Evolutionary conservation across 2,329 filamentous ascomycete genomes (phyloP).

Genomic region (Penicillium sp.): DNA sequence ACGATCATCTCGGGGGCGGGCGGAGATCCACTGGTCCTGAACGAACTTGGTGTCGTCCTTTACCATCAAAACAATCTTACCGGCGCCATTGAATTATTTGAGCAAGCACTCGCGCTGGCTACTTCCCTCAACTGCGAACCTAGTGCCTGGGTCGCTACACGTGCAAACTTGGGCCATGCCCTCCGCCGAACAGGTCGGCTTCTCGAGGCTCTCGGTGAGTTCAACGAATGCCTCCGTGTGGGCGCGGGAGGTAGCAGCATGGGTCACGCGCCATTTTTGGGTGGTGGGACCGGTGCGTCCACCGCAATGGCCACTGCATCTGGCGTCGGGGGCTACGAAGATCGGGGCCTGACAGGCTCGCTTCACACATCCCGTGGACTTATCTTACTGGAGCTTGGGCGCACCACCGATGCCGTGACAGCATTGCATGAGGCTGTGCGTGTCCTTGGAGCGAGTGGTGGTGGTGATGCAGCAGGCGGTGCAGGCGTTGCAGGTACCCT

Average conservation of each 20-base stretch:
- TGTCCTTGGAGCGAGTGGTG: constrained; percentile 44
- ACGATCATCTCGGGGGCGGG: constrained; percentile 26
- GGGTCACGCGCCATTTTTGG: constrained; percentile 66
- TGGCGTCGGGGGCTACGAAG: constrained; percentile 47
- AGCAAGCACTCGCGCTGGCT: constrained; percentile 70
- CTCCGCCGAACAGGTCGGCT: constrained; percentile 68
- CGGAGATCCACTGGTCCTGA: constrained; percentile 79
- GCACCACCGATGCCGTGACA: constrained; percentile 71
- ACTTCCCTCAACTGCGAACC: constrained; percentile 78
- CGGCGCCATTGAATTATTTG: constrained; percentile 73
- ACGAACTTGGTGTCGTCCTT: constrained; percentile 93
- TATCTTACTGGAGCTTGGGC: constrained; percentile 72
- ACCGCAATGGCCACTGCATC: constrained; percentile 36
- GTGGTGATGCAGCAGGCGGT: constrained; percentile 46
- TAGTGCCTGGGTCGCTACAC: constrained; percentile 74
- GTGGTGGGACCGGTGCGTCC: constrained; percentile 35
- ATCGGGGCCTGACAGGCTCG: constrained; percentile 45
- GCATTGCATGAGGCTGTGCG: constrained; percentile 71
- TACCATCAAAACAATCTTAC: constrained; percentile 82
- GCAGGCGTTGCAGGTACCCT: constrained; percentile 47
- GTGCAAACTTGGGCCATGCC: constrained; percentile 86
- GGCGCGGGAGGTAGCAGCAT: constrained; percentile 71
- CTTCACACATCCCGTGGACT: constrained; percentile 62
- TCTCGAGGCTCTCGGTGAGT: constrained; percentile 70
- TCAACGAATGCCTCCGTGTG: constrained; percentile 79